Percentiles rank a stretch among this genome's conserved stretches.
phyloP scores from a whole-genome alignment of 2,329 filamentous ascomycete genomes.

The Elsinoe arachidis region DNA sequence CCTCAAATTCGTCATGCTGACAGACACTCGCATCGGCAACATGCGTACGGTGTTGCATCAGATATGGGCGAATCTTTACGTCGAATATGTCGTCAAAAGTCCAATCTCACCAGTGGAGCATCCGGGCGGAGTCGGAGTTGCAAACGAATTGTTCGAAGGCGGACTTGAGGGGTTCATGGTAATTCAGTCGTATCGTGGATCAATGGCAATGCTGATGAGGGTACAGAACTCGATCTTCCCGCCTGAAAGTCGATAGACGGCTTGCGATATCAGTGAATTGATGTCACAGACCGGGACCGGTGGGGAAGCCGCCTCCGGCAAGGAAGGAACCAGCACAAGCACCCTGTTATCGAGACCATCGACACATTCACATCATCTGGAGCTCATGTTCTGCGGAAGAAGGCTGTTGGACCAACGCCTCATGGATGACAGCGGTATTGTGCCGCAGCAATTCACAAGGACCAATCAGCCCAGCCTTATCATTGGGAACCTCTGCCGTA shows the following conservation, averaged over 20 bases:
- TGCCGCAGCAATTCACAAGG: too few relatives aligned
- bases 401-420: too few relatives aligned
- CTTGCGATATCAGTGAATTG: not conserved
- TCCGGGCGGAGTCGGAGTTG: slow-evolving; percentile 52
- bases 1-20: slow-evolving; percentile 93
- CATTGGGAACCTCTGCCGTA: too few relatives aligned
- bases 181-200: slow-evolving; percentile 12
- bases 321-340: too few relatives aligned
- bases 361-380: too few relatives aligned
- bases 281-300: not conserved
- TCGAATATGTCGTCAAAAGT: slow-evolving; percentile 75
- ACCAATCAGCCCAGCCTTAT: too few relatives aligned
- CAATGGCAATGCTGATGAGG: not conserved
- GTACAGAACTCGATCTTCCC: slow-evolving; percentile 11
- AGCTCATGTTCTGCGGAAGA: too few relatives aligned
- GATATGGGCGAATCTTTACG: slow-evolving; percentile 96
- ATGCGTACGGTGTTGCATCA: slow-evolving; percentile 93
- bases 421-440: too few relatives aligned
- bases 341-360: too few relatives aligned
- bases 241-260: slow-evolving; percentile 3
- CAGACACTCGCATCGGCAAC: slow-evolving; percentile 78
- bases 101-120: slow-evolving; percentile 54
- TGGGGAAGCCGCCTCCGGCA: too few relatives aligned
- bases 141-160: slow-evolving; percentile 57
- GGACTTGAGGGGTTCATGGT: slow-evolving; percentile 70